Evolutionary conservation across 2,329 filamentous ascomycete genomes (phyloP).

Genomic region (Rhynchosporium agropyri): DNA sequence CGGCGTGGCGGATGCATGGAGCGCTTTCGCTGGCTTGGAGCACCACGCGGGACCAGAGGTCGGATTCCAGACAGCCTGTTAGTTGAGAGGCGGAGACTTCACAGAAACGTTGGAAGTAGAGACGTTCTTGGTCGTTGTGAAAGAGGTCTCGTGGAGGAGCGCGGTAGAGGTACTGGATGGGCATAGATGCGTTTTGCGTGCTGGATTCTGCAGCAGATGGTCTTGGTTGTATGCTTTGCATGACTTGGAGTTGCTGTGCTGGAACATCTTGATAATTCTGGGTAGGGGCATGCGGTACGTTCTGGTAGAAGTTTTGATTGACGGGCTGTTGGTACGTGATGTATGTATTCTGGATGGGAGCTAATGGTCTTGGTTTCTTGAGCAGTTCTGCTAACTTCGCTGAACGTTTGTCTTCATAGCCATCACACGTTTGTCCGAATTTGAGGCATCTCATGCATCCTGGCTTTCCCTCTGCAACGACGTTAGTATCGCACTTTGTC

Average conservation of each 20-base stretch:
- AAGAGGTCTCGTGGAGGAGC: conserved; percentile 8
- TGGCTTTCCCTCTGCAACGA: not conserved
- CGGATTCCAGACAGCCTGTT: conserved; percentile 19
- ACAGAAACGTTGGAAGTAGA: conserved; percentile 28
- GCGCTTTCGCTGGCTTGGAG: conserved; percentile 27
- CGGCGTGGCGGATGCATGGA: conserved; percentile 24
- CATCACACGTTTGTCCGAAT: conserved; percentile 1
- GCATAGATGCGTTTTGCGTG: not conserved
- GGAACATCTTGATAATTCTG: not conserved
- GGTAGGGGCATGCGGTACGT: not conserved
- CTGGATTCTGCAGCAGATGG: not conserved
- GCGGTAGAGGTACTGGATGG: not conserved
- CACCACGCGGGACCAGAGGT: conserved; percentile 25
- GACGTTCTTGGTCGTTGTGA: conserved; percentile 24
- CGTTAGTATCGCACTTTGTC: not conserved
- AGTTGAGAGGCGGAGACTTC: conserved; percentile 24
- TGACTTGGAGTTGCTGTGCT: not conserved
- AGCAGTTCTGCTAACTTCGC: not conserved
- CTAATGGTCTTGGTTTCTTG: not conserved
- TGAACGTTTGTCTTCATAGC: not conserved
- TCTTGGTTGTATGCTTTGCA: not conserved
- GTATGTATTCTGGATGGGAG: conserved; percentile 4
- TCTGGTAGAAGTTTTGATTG: not conserved
- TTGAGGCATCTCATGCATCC: conserved; percentile 4
- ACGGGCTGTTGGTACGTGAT: not conserved